Conservation (phyloP, 2,329 filamentous ascomycete species). For the Teratosphaeria gauchensis region DNA sequence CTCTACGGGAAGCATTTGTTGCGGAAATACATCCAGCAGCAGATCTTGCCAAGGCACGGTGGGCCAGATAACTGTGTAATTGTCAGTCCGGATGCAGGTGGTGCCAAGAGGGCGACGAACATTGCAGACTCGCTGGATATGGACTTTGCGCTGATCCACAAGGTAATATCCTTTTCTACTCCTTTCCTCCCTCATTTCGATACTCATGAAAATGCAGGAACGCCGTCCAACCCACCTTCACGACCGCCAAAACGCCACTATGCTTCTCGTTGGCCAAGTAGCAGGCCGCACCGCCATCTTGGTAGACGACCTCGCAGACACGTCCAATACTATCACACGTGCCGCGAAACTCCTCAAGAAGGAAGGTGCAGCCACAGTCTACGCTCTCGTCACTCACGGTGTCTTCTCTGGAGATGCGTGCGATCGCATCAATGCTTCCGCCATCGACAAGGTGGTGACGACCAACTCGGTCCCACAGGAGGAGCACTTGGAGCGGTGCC, state of each 20-base stretch:
- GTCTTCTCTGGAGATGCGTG: constrained; percentile 94
- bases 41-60: constrained; percentile 75
- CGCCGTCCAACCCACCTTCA: constrained; percentile 79
- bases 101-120: constrained; percentile 88
- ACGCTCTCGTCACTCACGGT: constrained; percentile 87
- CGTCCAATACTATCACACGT: constrained; percentile 91
- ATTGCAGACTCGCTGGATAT: constrained; percentile 90
- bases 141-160: constrained; percentile 96
- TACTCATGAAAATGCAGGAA: constrained; percentile 47
- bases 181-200: neutral
- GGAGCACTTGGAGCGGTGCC: constrained; percentile 63
- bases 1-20: constrained; percentile 74
- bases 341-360: constrained; percentile 95
- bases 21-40: constrained; percentile 61
- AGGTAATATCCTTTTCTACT: constrained; percentile 51
- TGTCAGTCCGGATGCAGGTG: constrained; percentile 91
- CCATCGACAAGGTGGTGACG: constrained; percentile 75
- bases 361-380: constrained; percentile 79
- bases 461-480: constrained; percentile 91
- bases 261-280: constrained; percentile 91
- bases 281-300: constrained; percentile 73
- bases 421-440: constrained; percentile 83
- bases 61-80: constrained; percentile 49
- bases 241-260: constrained; percentile 70
- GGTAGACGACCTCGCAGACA: constrained; percentile 90